Evolutionary conservation across 2,329 filamentous ascomycete genomes (phyloP), one percentile per base, ranked within the genome.

Genomic region (Arachnopeziza araneosa): DNA sequence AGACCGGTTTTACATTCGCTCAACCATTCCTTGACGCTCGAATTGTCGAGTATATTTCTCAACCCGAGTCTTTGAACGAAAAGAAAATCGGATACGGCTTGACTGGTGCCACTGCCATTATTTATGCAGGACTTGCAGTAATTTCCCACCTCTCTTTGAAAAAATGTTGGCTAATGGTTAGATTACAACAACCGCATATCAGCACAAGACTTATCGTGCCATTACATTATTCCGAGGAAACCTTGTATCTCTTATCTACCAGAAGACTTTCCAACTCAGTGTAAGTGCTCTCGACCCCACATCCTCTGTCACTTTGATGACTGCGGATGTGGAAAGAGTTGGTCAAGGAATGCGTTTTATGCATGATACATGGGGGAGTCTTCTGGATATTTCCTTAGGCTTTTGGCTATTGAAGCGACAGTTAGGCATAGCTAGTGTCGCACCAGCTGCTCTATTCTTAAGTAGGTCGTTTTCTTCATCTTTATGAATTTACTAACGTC

Each of bases 231-330:
- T 75, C 7, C 70, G 78, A 50, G 75, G 74, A 7, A 72, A 69
- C 0, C 66, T 80, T 2, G 71, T 78, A 24, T 77, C 78, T 0
- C 71, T 81, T 64, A 75, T 84, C 1, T 84, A 80, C 64, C 74
- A 75, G 24, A 79, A 79, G 65, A 78, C 77, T 0, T 60, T 76
- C 1, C 64, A 69, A 0, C 60, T 77, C 19, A 67, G 50, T 74
- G 5, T 72, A 75, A 24, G 64, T 73, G 19, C 69, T 66, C 0
- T 36, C 74, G 9, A 71, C 65, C 0, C 69, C 71, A 1, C 44
- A 17, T 51, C 51, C 21, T 59, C 55, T 78, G 1, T 64, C 14
- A 80, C 77, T 1, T 68, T 79, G 9, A 79, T 80, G 76, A 76
- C 73, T 19, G 72, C 77, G 0, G 62, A 64, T 56, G 71, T 80